These are phyloP conservation scores for maize (Zea mays) DNA, from an alignment of 176 grass and related monocot genomes.

Conservation along the genomic window Zm-B73-REFERENCE-NAM-5.0 NC_050100.1:124067001-124067500, in stretches of 20 bases:
- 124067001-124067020: background rate
- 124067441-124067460: no score
- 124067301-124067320: no score
- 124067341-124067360: no score
- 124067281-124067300: no score
- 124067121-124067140: constrained; percentile 13
- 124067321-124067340: no score
- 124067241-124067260: constrained; percentile 75
- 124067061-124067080: background rate
- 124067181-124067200: background rate
- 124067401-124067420: no score
- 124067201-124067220: constrained; percentile 19
- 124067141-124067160: background rate
- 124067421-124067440: no score
- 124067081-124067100: background rate
- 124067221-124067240: constrained; percentile 59
- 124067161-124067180: background rate
- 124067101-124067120: constrained; percentile 14
- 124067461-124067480: no score
- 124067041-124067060: background rate
- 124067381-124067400: no score
- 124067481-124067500: no score
- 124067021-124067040: background rate
- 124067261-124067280: constrained; percentile 39
- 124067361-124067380: no score